These are phyloP conservation scores for Corymbia maculata DNA, from an alignment of 345 rosid species.

Conservation along the genomic window DNA sequence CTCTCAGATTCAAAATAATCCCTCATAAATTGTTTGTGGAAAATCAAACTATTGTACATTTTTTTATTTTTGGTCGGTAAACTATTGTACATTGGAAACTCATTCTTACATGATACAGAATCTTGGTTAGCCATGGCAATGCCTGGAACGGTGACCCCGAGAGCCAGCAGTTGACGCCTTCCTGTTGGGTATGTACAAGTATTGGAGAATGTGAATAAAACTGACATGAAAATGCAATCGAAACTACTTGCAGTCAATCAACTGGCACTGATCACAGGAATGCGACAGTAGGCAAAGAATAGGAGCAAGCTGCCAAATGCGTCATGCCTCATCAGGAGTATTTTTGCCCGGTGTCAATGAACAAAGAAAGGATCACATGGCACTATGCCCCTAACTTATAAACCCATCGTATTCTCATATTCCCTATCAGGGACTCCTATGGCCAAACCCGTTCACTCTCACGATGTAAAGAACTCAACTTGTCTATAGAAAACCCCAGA, in stretches of 20 bases:
- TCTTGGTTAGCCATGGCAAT: constrained; percentile 41
- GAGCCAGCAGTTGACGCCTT: constrained; percentile 58
- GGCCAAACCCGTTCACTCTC: background rate
- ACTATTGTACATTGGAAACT: background rate
- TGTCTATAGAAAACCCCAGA: background rate
- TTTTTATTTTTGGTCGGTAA: too few species aligned
- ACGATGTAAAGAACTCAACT: background rate
- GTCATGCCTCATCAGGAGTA: background rate
- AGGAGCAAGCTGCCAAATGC: background rate
- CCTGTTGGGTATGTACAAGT: constrained; percentile 35
- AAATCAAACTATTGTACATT: background rate
- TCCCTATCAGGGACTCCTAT: background rate
- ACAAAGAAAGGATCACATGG: background rate
- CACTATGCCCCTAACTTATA: background rate
- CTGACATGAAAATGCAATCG: background rate
- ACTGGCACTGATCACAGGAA: background rate
- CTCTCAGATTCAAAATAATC: background rate
- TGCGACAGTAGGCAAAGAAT: background rate
- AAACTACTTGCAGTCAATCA: background rate
- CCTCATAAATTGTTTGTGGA: background rate
- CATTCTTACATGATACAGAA: constrained; percentile 52
- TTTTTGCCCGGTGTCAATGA: background rate
- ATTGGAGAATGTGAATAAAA: background rate
- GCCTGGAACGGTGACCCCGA: constrained; percentile 50
- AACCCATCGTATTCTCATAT: background rate